phyloP scores from a whole-genome alignment of 164 flowering plant species.

The Santalum album region DNA sequence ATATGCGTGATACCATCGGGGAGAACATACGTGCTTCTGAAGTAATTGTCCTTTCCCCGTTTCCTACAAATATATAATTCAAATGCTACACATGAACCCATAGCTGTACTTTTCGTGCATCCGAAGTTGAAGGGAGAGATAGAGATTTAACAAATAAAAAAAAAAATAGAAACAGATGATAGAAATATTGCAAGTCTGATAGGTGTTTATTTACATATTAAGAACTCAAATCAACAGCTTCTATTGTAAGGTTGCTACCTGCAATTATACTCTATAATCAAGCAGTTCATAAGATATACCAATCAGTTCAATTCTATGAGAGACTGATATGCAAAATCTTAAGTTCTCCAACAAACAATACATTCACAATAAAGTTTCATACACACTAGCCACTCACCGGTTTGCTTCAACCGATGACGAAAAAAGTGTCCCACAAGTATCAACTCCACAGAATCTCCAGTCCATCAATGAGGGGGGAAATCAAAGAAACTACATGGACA shows the following conservation, averaged over 20 bases:
- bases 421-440: no score
- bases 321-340: background rate
- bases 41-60: constrained; percentile 56
- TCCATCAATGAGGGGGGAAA: background rate
- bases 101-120: no score
- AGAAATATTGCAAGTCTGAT: no score
- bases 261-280: background rate
- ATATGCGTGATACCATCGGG: constrained; percentile 86
- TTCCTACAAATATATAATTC: constrained; percentile 31
- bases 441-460: background rate
- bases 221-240: no score
- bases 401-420: no score
- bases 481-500: background rate
- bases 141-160: no score
- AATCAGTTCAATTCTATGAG: background rate
- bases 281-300: background rate
- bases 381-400: no score
- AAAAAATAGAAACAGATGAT: no score
- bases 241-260: background rate
- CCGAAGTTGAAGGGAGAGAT: no score
- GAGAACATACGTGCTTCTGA: constrained; percentile 78
- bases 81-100: background rate
- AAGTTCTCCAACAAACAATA: no score
- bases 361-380: no score
- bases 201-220: no score